Conservation (phyloP, 495 filamentous ascomycete genomes). For the Penicillium antarcticum region DNA sequence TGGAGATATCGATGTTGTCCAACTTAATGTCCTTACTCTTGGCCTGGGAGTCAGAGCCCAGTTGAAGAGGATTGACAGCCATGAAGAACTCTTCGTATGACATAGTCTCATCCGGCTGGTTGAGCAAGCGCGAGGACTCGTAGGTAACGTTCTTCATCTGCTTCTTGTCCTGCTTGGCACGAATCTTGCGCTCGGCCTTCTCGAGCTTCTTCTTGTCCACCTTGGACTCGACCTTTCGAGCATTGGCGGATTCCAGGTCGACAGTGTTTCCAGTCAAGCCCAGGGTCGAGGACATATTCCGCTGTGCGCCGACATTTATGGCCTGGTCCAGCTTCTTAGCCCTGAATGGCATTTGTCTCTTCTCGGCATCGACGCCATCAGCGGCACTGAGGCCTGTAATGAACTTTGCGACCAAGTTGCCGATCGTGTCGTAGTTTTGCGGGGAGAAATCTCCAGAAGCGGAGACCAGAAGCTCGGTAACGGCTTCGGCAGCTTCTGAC, state of each 20-base stretch:
- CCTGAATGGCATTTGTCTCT: slow-evolving; percentile 62
- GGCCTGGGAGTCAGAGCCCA: slow-evolving; percentile 65
- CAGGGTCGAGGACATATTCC: slow-evolving; percentile 92
- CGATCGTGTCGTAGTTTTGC: slow-evolving; percentile 71
- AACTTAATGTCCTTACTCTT: slow-evolving; percentile 99
- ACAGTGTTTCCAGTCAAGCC: slow-evolving; percentile 80
- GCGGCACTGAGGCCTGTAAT: slow-evolving; percentile 72
- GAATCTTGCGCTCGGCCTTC: slow-evolving; percentile 97
- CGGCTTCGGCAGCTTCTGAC: slow-evolving; percentile 75
- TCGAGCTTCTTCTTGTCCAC: slow-evolving; percentile 99
- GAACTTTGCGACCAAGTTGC: slow-evolving; percentile 85
- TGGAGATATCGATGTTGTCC: slow-evolving; percentile 90
- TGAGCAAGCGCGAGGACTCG: slow-evolving; percentile 87
- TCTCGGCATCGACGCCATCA: slow-evolving; percentile 69
- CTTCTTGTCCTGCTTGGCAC: slow-evolving; percentile 98
- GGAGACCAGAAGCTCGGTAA: slow-evolving; percentile 83
- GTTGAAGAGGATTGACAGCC: slow-evolving; percentile 93
- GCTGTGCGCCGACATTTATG: slow-evolving; percentile 89
- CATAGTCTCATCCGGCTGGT: slow-evolving; percentile 78
- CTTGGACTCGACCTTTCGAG: slow-evolving; percentile 90
- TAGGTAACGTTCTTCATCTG: slow-evolving; percentile 97
- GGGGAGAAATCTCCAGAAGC: slow-evolving; percentile 76
- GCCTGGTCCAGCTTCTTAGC: slow-evolving; percentile 90
- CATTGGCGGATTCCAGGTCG: slow-evolving; percentile 89
- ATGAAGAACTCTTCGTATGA: slow-evolving; percentile 99